Base-by-base conservation (phyloP, 176 grass and related monocot species). In the Ensete glaucum region DNA sequence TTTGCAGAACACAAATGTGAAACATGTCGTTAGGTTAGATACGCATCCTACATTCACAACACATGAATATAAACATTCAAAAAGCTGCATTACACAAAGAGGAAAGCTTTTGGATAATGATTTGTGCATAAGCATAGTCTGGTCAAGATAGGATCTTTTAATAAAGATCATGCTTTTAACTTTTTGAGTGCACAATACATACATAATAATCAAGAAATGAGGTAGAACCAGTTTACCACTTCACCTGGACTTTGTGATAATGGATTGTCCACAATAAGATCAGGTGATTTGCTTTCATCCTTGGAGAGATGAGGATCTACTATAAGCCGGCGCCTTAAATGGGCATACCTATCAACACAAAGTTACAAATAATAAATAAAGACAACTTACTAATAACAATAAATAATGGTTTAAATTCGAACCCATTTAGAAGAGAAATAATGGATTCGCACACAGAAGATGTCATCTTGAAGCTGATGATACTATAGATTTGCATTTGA, bases 191-290 rank as follows among this genome's bases (percentile, higher is more conserved):
- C 17, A n/a, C 19, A 49, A 19, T 70, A n/a, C 21, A 50, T 4
- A 50, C 0, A n/a, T 60, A 9, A 70, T 70, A 52, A 8, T 34
- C 20, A 21, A n/a, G 21, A 16, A 50, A 77, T 54, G 81, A 22
- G 70, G 74, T 76, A 80, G 50, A 71, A 17, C 67, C 50, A 70
- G 43, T 23, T 56, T 78, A 78, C 71, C 57, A 74, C 52, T 74
- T 74, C 55, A 87, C 85, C 95, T 87, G 95, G 95, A 71, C 87
- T 98, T 82, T 98, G 95, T 52, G 95, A 98, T 21, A 98, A 73
- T 51, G 95, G 95, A 76, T 98, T 91, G 72, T 98, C 95, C 75
- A 93, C 72, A 51, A 73, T 19, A 73, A 86, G 82, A 79, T 89
- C 70, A 66, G 76, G 82, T 62, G 59, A 60, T 20, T 58, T 75